Evolutionary conservation across 192 early-diverging fungal genomes (phyloP).

Genomic region (Oehlia diaphana): DNA sequence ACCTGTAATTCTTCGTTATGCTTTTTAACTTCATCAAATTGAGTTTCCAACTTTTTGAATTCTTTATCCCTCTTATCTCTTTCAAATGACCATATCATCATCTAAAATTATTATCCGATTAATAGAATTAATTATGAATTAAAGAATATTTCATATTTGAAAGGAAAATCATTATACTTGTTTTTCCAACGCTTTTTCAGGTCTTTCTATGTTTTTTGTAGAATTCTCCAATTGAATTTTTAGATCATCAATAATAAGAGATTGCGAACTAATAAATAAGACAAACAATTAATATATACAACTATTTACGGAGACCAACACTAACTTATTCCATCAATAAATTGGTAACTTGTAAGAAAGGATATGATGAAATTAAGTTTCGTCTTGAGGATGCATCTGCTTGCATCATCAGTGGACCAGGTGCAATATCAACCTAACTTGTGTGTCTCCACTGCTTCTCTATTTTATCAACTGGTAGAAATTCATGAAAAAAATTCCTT

Average conservation of each 20-base stretch:
- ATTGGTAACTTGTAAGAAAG: too few species aligned
- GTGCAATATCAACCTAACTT: too few species aligned
- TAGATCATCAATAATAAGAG: conserved; percentile 41
- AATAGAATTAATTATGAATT: too few species aligned
- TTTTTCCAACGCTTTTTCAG: background rate
- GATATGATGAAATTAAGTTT: too few species aligned
- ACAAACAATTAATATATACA: background rate
- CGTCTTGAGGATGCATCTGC: too few species aligned
- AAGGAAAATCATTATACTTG: conserved; percentile 1
- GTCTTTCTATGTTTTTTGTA: background rate
- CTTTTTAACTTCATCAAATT: conserved; percentile 16
- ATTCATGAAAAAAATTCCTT: background rate
- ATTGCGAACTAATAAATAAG: conserved; percentile 27
- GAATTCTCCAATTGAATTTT: conserved; percentile 30
- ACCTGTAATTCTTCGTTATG: conserved; percentile 22
- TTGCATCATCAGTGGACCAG: too few species aligned
- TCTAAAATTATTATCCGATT: background rate
- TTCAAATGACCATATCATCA: conserved; percentile 10
- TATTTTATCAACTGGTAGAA: background rate
- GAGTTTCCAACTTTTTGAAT: background rate
- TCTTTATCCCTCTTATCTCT: conserved; percentile 12
- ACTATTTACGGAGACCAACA: too few species aligned
- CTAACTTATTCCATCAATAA: too few species aligned
- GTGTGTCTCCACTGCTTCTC: too few species aligned
- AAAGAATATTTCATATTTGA: too few species aligned